Conservation (phyloP, 2,329 filamentous ascomycete species). For the Ciborinia camelliae region DNA sequence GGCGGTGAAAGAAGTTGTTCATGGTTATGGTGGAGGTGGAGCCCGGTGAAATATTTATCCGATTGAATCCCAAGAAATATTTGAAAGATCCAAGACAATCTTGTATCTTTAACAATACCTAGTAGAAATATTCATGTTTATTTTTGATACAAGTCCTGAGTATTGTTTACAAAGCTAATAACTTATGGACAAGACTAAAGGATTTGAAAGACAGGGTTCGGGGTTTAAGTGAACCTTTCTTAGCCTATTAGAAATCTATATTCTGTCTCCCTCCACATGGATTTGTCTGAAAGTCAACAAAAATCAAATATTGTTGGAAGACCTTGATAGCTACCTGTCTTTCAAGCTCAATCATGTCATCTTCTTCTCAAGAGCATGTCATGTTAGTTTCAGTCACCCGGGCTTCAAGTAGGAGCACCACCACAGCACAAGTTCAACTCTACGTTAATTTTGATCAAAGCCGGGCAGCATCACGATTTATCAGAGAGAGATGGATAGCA, state of each 20-base stretch:
- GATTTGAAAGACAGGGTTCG: not conserved
- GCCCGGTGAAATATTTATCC: conserved; percentile 2
- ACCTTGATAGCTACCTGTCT: not conserved
- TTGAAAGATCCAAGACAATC: no score
- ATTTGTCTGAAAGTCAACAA: not conserved
- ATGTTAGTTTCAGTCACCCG: not conserved
- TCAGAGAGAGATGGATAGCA: no score
- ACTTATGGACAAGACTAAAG: not conserved
- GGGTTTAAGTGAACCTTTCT: not conserved
- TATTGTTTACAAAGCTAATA: not conserved
- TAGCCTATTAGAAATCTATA: no score
- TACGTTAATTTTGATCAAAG: not conserved
- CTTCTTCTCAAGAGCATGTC: not conserved
- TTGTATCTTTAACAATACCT: no score
- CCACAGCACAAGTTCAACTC: not conserved
- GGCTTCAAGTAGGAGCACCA: not conserved
- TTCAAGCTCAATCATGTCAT: not conserved
- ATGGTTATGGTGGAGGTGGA: conserved; percentile 1
- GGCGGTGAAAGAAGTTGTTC: conserved; percentile 8
- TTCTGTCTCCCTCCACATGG: not conserved
- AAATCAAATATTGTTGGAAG: not conserved
- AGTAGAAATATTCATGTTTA: no score
- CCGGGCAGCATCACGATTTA: not conserved
- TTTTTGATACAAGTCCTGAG: not conserved
- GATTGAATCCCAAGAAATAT: not conserved